Evolutionary conservation across 495 filamentous ascomycete species (phyloP), one percentile per base, ranked within the genome.

Genomic region (Xylaria intraflava): DNA sequence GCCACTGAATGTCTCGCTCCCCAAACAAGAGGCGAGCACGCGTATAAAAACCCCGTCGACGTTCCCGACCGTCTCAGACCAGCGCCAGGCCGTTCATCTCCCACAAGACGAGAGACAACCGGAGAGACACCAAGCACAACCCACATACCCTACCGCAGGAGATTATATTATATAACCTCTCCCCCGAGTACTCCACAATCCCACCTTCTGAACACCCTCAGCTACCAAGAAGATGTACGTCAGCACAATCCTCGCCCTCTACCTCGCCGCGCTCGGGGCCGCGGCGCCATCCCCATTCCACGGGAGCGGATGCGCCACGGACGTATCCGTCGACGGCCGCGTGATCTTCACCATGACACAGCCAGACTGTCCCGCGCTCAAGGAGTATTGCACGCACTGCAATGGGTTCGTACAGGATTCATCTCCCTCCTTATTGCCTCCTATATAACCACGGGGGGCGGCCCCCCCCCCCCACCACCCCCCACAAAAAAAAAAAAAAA

Each of bases 361-460:
- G 12, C 61, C 63, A 24, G 52, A 66, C 56, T 66, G 63, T 31
- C 16, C 53, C 17, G 14, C 56, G 24, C 22, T 66, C 46, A 29
- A 64, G 49, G 42, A 53, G 8, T 64, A 64, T 49, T 66, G 63
- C 58, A 59, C 55, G 38, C 57, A 59, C 51, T 45, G 49, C 14
- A 53, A 59, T 12, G 60, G 54, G 63, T 66, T 49, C 17, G 62
- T 56, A 9, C 23, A 38, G 2, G 1, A 16, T 22, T 27, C 14
- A 1, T 19, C 29, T 40, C 27, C n/a, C 3, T 11, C 26, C 16
- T 39, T 30, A 4, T 29, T 16, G n/a, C n/a, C n/a, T n/a, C n/a
- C n/a, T n/a, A n/a, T n/a, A n/a, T n/a, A n/a, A n/a, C n/a, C n/a
- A n/a, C n/a, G n/a, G n/a, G n/a, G n/a, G 16, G 17, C 16, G 17